Base-by-base conservation (phyloP, 148 eudicot genomes). In the Amaranthus palmeri region DNA sequence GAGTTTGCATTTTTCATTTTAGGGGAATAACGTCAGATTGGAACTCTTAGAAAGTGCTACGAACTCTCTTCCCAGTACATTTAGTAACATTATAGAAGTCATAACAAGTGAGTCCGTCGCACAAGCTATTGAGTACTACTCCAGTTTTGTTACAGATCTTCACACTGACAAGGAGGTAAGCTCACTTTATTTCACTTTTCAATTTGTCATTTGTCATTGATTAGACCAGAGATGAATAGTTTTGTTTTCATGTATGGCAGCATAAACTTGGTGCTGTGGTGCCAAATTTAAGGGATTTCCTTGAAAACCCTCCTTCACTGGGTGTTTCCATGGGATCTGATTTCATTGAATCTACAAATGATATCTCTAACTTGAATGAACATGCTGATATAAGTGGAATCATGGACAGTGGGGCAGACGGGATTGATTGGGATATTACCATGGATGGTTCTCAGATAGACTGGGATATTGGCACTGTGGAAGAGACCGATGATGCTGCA, bases 361-460 rank as follows among this genome's bases (percentile, higher is more conserved):
- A 66, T 73, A 70, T 71, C 58, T 72, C 80, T 42, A 45, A 71
- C 74, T 59, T 66, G 48, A 47, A 74, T 76, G 90, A 85, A 73
- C 81, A 81, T 14, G 58, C 76, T 50, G 76, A 71, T 63, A 58
- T 47, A 62, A 50, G 78, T 63, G 85, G 79, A 59, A 81, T 76
- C 67, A 69, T 78, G 70, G 82, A 67, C 11, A 73, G 65, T 61
- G 80, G 78, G 54, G 85, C 82, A 44, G 91, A 83, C 54, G 76
- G 65, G 73, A 93, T 93, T 79, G 96, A 93, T 77, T 91, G 98
- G 98, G 97, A 93, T 86, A 88, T 93, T 69, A 84, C 96, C 18
- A 47, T 86, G 65, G 97, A 91, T 61, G 86, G 89, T 83, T 76
- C 97, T 77, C 92, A 89, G 87, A 93, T 93, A 79, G 98, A 93